Conservation (phyloP, 1,284 basidiomycete species). For the Pterulicium gracile region DNA sequence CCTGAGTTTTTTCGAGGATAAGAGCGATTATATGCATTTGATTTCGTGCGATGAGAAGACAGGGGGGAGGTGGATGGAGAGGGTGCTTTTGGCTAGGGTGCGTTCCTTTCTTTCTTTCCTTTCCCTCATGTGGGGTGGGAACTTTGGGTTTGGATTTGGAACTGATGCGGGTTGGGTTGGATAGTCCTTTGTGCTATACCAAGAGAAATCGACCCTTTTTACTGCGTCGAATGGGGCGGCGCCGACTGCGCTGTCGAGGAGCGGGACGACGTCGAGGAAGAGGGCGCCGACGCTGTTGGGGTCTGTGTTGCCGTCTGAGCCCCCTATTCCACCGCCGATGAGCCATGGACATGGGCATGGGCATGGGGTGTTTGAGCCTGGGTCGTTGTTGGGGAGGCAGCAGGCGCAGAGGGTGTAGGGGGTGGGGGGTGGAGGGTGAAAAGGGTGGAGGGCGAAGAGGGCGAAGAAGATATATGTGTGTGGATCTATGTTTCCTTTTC, state of each 20-base stretch:
- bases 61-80: slow-evolving; percentile 61
- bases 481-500: too few relatives aligned
- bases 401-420: not conserved
- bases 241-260: not conserved
- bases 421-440: too few relatives aligned
- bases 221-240: not conserved
- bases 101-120: slow-evolving; percentile 18
- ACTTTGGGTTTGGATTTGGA: too few relatives aligned
- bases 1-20: slow-evolving; percentile 74
- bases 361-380: too few relatives aligned
- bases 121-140: slow-evolving; percentile 53
- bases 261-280: not conserved
- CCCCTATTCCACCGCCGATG: too few relatives aligned
- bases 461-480: too few relatives aligned
- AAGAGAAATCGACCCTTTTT: slow-evolving; percentile 2
- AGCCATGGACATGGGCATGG: too few relatives aligned
- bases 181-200: slow-evolving; percentile 1
- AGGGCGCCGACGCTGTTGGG: too few relatives aligned
- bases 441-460: too few relatives aligned
- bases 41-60: slow-evolving; percentile 68
- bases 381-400: not conserved
- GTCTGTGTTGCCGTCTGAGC: too few relatives aligned
- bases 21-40: slow-evolving; percentile 73
- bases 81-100: slow-evolving; percentile 67
- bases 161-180: too few relatives aligned